Evolutionary conservation across 2,329 filamentous ascomycete genomes (phyloP).

Genomic region (Aspergillus puulaauensis): DNA sequence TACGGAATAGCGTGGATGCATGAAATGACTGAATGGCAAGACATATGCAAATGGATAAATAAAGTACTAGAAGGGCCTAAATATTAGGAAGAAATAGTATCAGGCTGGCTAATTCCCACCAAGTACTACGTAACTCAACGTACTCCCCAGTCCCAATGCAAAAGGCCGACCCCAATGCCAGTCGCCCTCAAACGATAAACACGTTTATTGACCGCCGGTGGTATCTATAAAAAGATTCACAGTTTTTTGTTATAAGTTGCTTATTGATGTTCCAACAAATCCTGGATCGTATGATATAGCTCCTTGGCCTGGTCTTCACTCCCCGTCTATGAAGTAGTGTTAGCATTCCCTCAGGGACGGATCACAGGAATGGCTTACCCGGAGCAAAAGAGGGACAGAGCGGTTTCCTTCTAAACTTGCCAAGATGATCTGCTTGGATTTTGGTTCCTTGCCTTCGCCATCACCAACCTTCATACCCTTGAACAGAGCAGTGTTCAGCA

Average conservation of each 20-base stretch:
- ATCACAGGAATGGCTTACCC: constrained; percentile 46
- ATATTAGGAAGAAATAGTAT: constrained; percentile 3
- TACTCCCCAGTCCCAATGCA: constrained; percentile 17
- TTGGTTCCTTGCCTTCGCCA: constrained; percentile 59
- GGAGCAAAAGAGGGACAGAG: constrained; percentile 54
- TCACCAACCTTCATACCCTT: constrained; percentile 78
- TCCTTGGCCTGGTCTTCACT: constrained; percentile 48
- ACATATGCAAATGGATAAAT: neutral
- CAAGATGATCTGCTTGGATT: constrained; percentile 69
- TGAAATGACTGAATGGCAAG: too few relatives aligned
- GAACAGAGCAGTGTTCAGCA: constrained; percentile 80
- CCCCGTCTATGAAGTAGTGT: constrained; percentile 29
- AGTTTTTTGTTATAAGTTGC: neutral
- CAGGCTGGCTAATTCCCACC: neutral
- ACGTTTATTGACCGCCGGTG: neutral
- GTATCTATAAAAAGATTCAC: neutral
- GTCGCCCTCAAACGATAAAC: neutral
- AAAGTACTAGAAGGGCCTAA: neutral
- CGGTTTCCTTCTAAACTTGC: constrained; percentile 56
- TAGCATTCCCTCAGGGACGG: neutral
- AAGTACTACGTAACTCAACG: neutral
- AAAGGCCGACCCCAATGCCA: constrained; percentile 9
- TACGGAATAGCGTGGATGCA: neutral
- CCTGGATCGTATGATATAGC: constrained; percentile 46
- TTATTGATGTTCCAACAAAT: constrained; percentile 31